Percentiles rank a stretch among this genome's conserved stretches.
Conservation (phyloP, 768 basidiomycete genomes). For the Cystobasidium onofrii region DNA sequence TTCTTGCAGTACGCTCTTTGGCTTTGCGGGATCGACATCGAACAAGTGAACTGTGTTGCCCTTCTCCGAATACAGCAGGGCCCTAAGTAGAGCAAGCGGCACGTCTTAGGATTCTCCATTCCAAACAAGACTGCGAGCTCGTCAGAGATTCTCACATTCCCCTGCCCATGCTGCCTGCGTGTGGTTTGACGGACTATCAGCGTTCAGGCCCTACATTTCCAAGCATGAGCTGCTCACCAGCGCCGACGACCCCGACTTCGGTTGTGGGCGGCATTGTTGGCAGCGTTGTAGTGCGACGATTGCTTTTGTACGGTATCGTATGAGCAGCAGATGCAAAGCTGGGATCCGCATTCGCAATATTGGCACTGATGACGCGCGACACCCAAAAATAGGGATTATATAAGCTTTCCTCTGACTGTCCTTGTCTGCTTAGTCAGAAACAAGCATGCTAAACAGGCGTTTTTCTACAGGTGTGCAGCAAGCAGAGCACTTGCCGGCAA, state of each 20-base stretch:
- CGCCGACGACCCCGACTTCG: neutral
- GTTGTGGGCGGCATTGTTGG: slow-evolving; percentile 2
- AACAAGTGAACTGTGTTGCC: slow-evolving; percentile 1
- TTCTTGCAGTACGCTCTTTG: slow-evolving; percentile 7
- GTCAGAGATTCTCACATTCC: neutral
- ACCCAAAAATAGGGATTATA: too few relatives aligned
- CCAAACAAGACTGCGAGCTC: too few relatives aligned
- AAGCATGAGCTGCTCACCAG: slow-evolving; percentile 1
- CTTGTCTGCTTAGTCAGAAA: too few relatives aligned
- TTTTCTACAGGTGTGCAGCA: too few relatives aligned
- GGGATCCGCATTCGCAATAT: too few relatives aligned
- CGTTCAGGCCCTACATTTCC: too few relatives aligned
- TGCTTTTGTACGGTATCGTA: too few relatives aligned
- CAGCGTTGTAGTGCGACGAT: neutral
- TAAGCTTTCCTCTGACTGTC: too few relatives aligned
- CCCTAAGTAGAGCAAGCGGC: neutral
- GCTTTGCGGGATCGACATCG: neutral
- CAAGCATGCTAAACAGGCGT: too few relatives aligned
- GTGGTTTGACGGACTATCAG: neutral
- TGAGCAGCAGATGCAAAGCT: too few relatives aligned
- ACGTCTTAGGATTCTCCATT: neutral
- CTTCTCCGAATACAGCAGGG: slow-evolving; percentile 9
- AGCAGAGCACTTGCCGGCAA: too few relatives aligned
- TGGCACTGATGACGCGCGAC: too few relatives aligned
- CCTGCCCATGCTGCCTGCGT: slow-evolving; percentile 11